Conservation (phyloP, 495 filamentous ascomycete genomes). For the Ramalina intermedia region DNA sequence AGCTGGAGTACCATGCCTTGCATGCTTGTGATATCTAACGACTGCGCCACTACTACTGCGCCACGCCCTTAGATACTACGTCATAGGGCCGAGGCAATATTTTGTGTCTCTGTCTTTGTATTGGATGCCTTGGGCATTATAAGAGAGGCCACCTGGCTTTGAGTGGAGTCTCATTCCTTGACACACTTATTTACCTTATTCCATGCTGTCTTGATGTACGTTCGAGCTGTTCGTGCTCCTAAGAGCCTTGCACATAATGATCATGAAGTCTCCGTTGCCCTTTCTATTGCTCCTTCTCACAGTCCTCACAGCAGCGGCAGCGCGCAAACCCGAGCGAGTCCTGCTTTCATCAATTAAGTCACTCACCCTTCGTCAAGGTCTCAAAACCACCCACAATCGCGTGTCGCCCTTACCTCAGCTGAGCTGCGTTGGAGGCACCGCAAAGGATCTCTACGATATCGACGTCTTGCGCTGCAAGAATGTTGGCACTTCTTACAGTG, state of each 20-base stretch:
- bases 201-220: background rate
- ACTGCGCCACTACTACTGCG: too few relatives aligned
- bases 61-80: too few relatives aligned
- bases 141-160: background rate
- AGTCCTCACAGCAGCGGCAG: constrained; percentile 11
- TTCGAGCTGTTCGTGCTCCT: background rate
- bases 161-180: background rate
- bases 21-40: too few relatives aligned
- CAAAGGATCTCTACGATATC: constrained; percentile 48
- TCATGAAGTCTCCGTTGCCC: constrained; percentile 23
- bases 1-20: too few relatives aligned
- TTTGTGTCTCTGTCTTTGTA: too few relatives aligned
- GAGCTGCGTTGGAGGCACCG: constrained; percentile 59
- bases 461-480: constrained; percentile 84
- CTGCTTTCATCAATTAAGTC: constrained; percentile 63
- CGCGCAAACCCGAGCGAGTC: constrained; percentile 41
- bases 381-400: constrained; percentile 58
- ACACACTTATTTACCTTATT: background rate
- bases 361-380: constrained; percentile 55
- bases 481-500: constrained; percentile 51
- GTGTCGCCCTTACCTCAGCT: constrained; percentile 67
- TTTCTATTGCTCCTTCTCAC: constrained; percentile 22
- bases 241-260: background rate
- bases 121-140: too few relatives aligned
- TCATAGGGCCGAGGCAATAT: too few relatives aligned